Base-by-base conservation (phyloP, 306 rosid species). In the Luffa aegyptiaca region DNA sequence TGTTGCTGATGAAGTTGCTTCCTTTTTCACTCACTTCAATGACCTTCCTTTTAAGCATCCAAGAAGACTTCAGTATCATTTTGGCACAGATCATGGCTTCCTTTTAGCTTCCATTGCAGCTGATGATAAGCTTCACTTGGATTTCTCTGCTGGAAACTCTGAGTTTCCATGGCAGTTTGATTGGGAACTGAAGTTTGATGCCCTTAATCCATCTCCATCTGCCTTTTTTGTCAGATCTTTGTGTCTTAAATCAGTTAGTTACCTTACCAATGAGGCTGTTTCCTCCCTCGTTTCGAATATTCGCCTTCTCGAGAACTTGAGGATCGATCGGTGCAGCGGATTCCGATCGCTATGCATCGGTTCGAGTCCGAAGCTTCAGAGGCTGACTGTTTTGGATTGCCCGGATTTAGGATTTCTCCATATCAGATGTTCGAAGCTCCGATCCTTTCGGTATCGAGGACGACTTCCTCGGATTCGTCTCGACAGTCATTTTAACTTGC, bases 401-500 rank as follows among this genome's bases (percentile, higher is more conserved):
- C 85, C 82, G 0, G 77, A 90, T 21, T 79, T 93, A 79, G 82
- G 86, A 48, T 79, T 53, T 65, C 81, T 93, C 33, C 83, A 83
- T 46, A 87, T 90, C 17, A 89, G 71, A 49, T 85, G 85, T 63
- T 86, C 80, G 6, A 90, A 88, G 56, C 98, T 93, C 35, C 78
- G 48, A 63, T 72, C 82, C 13, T 90, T 91, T 80, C 78, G 78
- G 11, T 90, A 80, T 39, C 69, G 91, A 42, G 98, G 98, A 36
- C 77, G 53, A 10, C 90, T 90, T 68, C 95, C 98, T 17, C 33
- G 21, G 84, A 88, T 93, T 82, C 55, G 74, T 77, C 89, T 88
- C 3, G 89, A 90, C 74, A 64, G 78, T 55, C 96, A 91, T 80
- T 93, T 91, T 83, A 93, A 93, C 79, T 78, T 93, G 63, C 82